phyloP scores from a whole-genome alignment of 371 early-diverging fungal species.

The Rhizomucor miehei region DNA sequence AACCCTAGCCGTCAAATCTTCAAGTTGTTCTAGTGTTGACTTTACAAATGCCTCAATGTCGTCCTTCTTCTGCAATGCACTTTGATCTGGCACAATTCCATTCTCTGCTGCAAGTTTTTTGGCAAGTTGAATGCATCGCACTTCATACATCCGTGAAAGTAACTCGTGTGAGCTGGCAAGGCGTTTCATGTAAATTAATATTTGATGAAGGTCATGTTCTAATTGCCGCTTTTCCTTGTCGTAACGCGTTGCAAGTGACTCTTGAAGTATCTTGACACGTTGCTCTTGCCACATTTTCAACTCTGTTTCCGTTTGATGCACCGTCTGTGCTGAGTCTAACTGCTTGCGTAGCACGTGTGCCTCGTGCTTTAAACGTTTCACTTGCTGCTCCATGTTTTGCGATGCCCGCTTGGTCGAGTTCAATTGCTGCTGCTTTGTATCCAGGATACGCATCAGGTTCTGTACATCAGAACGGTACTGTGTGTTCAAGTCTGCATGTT shows the following conservation, averaged over 20 bases:
- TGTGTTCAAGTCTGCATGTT: conserved; percentile 33
- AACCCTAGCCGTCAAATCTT: too few relatives aligned
- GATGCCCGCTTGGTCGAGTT: conserved; percentile 31
- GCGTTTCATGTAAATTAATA: too few relatives aligned
- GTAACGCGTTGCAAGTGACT: conserved; percentile 20
- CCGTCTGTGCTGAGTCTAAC: conserved; percentile 18
- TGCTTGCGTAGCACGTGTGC: conserved; percentile 38
- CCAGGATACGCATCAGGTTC: conserved; percentile 36
- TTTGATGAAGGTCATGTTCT: conserved; percentile 9
- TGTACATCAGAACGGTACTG: conserved; percentile 35
- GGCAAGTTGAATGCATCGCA: too few relatives aligned
- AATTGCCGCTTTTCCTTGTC: conserved; percentile 20
- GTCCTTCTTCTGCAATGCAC: too few relatives aligned
- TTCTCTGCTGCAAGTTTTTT: too few relatives aligned
- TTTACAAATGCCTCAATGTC: too few relatives aligned
- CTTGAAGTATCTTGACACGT: conserved; percentile 18
- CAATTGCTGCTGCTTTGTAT: conserved; percentile 37
- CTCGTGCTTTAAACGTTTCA: conserved; percentile 37
- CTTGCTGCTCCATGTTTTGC: conserved; percentile 15
- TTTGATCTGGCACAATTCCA: too few relatives aligned
- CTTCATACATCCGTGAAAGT: too few relatives aligned
- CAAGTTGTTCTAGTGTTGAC: too few relatives aligned
- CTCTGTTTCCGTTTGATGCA: conserved; percentile 17
- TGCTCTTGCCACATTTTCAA: conserved; percentile 23
- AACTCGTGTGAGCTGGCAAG: too few relatives aligned